These are phyloP conservation scores for Spongospora subterranea DNA, from an alignment of 208 protist genomes.

Conservation along the genomic window DNA sequence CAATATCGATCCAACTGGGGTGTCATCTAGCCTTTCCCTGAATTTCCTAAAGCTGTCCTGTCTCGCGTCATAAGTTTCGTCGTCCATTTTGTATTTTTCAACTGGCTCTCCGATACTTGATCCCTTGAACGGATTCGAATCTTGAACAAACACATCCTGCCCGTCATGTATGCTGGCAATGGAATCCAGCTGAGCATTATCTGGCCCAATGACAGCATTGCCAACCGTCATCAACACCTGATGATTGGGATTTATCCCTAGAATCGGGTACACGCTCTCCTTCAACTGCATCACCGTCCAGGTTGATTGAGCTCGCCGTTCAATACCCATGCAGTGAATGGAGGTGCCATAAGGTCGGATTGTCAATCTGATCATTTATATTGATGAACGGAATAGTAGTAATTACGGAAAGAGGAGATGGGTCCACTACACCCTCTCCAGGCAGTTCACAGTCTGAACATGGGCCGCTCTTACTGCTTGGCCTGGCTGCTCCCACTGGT, in stretches of 20 bases:
- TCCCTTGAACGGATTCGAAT: not conserved
- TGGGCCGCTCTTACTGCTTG: no score
- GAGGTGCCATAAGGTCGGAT: no score
- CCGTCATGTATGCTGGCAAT: not conserved
- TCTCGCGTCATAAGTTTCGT: not conserved
- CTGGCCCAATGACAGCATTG: not conserved
- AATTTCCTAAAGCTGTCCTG: not conserved
- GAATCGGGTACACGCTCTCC: not conserved
- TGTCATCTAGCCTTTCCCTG: not conserved
- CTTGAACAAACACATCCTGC: not conserved
- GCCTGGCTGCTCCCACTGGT: no score
- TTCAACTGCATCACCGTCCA: not conserved
- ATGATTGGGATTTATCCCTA: not conserved
- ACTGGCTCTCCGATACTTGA: not conserved
- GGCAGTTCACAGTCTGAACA: no score
- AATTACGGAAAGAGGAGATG: no score
- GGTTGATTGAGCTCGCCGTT: not conserved
- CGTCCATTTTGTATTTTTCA: not conserved
- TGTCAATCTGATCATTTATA: no score
- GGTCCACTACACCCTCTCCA: no score
- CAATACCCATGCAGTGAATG: not conserved
- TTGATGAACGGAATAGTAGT: no score
- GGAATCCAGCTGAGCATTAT: not conserved
- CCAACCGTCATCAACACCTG: not conserved
- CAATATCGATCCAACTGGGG: not conserved